These are phyloP conservation scores for Colletotrichum sp. DNA, from an alignment of 2,329 filamentous ascomycete species.

Conservation along the genomic window DNA sequence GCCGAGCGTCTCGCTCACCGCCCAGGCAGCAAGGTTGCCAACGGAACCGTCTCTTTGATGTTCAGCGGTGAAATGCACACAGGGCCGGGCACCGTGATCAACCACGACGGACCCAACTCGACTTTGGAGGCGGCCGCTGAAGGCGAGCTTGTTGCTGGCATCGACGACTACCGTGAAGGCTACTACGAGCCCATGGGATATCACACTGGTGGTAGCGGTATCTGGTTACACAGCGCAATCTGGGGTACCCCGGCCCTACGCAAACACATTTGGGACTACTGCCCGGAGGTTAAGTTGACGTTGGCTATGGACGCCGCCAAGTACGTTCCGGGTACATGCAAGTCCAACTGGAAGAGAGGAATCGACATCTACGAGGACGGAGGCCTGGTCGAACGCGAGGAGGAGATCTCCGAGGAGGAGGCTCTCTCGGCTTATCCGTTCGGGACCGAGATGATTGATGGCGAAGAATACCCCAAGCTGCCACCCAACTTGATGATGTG, in stretches of 20 bases:
- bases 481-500: slow-evolving; percentile 32
- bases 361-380: slow-evolving; percentile 11
- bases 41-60: slow-evolving; percentile 50
- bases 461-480: slow-evolving; percentile 42
- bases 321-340: slow-evolving; percentile 54
- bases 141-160: slow-evolving; percentile 40
- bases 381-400: slow-evolving; percentile 21
- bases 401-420: slow-evolving; percentile 3
- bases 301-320: slow-evolving; percentile 58
- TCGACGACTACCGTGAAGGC: slow-evolving; percentile 56
- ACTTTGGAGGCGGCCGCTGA: slow-evolving; percentile 30
- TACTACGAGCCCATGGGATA: slow-evolving; percentile 65
- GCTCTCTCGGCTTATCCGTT: slow-evolving; percentile 32
- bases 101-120: slow-evolving; percentile 26
- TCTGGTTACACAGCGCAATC: slow-evolving; percentile 46
- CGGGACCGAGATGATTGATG: slow-evolving; percentile 45
- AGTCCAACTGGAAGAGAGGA: slow-evolving; percentile 49
- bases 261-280: slow-evolving; percentile 60
- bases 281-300: slow-evolving; percentile 64
- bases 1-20: slow-evolving; percentile 55
- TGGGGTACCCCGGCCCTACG: slow-evolving; percentile 54
- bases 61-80: slow-evolving; percentile 56
- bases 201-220: slow-evolving; percentile 57
- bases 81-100: slow-evolving; percentile 30
- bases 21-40: slow-evolving; percentile 53